phyloP scores from a whole-genome alignment of 331 rosid genomes.

The Acacia concinna region DNA sequence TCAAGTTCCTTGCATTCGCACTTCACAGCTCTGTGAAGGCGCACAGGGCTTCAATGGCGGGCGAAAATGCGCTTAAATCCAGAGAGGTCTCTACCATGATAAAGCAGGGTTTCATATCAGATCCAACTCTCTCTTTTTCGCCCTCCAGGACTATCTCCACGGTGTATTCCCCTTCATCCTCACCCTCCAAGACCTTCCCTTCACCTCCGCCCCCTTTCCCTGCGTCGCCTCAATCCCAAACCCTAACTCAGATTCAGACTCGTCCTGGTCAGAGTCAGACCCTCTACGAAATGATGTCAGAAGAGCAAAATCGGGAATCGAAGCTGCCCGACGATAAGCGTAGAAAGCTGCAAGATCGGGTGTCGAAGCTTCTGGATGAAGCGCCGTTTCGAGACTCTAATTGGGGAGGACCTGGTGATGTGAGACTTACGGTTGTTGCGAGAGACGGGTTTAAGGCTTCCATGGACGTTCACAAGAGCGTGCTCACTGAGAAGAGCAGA shows the following conservation, averaged over 20 bases:
- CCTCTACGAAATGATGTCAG: constrained; percentile 82
- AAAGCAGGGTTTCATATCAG: constrained; percentile 80
- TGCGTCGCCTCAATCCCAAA: constrained; percentile 19
- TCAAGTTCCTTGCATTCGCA: background rate
- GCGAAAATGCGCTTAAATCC: constrained; percentile 62
- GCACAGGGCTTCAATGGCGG: constrained; percentile 56
- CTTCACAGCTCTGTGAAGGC: constrained; percentile 13
- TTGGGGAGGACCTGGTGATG: constrained; percentile 50
- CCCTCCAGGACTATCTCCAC: constrained; percentile 62
- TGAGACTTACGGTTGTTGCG: constrained; percentile 66
- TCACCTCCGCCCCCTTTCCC: constrained; percentile 44
- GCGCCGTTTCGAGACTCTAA: constrained; percentile 49
- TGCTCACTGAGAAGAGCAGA: constrained; percentile 63
- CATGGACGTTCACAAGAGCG: constrained; percentile 75
- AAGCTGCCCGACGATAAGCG: constrained; percentile 48
- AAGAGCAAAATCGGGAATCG: constrained; percentile 47
- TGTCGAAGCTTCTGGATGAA: constrained; percentile 53
- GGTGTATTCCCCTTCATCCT: constrained; percentile 49
- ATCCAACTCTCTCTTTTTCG: constrained; percentile 58
- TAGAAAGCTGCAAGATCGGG: constrained; percentile 51
- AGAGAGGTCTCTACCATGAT: constrained; percentile 75
- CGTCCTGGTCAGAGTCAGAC: constrained; percentile 48
- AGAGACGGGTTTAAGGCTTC: constrained; percentile 68
- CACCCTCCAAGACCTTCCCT: constrained; percentile 44
- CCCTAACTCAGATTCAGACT: constrained; percentile 29